Evolutionary conservation across 768 basidiomycete genomes (phyloP).

Genomic region (Termitomyces sp.): DNA sequence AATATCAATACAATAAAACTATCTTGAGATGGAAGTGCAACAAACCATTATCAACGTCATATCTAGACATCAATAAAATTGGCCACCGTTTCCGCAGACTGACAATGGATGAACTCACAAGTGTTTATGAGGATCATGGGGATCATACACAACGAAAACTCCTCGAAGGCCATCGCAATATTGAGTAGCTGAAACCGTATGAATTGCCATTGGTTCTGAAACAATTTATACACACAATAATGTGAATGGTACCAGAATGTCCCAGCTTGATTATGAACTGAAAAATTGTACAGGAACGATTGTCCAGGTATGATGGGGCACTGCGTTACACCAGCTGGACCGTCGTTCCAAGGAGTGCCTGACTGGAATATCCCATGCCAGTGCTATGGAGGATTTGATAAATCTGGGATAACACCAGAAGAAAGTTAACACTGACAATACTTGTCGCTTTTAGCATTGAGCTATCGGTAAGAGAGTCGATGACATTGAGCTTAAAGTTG

Average conservation of each 20-base stretch:
- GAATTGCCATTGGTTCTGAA: neutral
- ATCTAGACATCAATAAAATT: conserved; percentile 3
- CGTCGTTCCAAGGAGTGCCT: neutral
- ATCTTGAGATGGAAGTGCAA: neutral
- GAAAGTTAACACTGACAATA: neutral
- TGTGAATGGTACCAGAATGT: conserved; percentile 6
- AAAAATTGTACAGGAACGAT: neutral
- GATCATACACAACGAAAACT: conserved; percentile 25
- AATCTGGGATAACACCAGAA: too few relatives aligned
- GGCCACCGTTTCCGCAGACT: too few relatives aligned
- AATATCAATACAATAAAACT: neutral
- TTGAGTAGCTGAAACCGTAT: neutral
- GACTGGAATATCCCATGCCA: conserved; percentile 4
- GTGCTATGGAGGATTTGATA: neutral
- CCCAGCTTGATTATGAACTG: neutral
- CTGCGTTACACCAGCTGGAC: neutral
- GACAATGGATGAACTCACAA: neutral
- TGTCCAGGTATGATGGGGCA: conserved; percentile 1
- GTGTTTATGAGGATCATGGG: conserved; percentile 20
- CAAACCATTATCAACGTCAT: conserved; percentile 29
- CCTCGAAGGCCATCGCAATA: conserved; percentile 11
- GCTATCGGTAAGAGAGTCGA: neutral
- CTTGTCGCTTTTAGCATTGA: conserved; percentile 1
- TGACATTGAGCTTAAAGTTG: neutral
- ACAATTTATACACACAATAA: neutral